Base-by-base conservation (phyloP, 805 yeast genomes). In the Saturnispora bothae region DNA sequence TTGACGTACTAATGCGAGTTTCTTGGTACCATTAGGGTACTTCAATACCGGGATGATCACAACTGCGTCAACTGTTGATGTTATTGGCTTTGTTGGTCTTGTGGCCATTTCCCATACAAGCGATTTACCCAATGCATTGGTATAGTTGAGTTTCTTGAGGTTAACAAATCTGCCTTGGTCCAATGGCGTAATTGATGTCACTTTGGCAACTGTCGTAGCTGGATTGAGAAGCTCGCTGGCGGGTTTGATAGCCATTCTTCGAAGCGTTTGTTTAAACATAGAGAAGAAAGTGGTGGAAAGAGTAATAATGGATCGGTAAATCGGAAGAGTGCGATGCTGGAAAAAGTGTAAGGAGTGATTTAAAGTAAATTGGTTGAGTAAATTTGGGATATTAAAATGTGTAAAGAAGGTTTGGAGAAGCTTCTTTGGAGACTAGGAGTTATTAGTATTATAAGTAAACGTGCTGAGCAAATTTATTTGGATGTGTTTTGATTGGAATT, bases 61-160 rank as follows among this genome's bases (percentile, higher is more conserved):
- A n/a, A 92, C 96, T 1, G 95, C 97, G 56, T 89, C 98, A 19
- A 79, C 66, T 4, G 71, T 73, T 12, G 76, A 61, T 10, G 71
- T 73, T 20, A 60, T 66, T 8, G 76, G 71, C 37, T 94, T 65
- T 7, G 96, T 86, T 35, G 74, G 71, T 43, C 96, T 68, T 1
- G 81, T 73, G 3, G 95, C 94, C 73, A 77, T 78, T 59, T 89
- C 98, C 96, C 97, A 89, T 36, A 76, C 79, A 29, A 96, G 69
- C 13, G 54, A 56, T 13, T 58, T 63, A 1, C 94, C 94, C 19
- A 63, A 62, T 5, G 95, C 89, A 47, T 82, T 94, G n/a, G 49
- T 43, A 55, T 83, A 85, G 33, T 73, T 69, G 45, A 84, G 65
- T 52, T 73, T 79, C 43, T 78, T 69, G 33, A 83, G 61, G 32